Evolutionary conservation across 371 early-diverging fungal species (phyloP).

Genomic region (Mucor circinelloides): DNA sequence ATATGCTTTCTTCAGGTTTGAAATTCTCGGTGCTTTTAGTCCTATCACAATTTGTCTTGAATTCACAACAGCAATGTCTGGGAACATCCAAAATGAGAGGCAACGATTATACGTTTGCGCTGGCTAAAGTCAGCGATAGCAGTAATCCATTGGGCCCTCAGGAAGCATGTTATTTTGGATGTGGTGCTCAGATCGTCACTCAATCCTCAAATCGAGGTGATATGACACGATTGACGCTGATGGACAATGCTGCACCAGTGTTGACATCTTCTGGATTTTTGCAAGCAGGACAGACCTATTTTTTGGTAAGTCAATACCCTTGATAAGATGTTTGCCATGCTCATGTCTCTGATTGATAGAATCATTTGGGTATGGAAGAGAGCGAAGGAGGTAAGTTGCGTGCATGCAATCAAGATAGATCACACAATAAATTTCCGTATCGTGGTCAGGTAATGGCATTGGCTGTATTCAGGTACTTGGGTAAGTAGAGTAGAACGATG

Average conservation of each 20-base stretch:
- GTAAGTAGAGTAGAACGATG: constrained; percentile 3
- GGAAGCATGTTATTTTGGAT: constrained; percentile 26
- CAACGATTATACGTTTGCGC: constrained; percentile 24
- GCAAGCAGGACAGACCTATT: constrained; percentile 13
- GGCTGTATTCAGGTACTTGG: constrained; percentile 21
- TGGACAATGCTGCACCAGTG: constrained; percentile 13
- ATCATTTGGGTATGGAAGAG: constrained; percentile 23
- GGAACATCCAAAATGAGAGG: background rate
- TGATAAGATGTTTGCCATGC: background rate
- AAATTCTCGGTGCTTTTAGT: constrained; percentile 3
- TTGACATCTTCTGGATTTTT: constrained; percentile 14
- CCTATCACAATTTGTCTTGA: background rate
- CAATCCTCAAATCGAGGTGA: constrained; percentile 15
- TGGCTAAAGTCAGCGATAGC: constrained; percentile 12
- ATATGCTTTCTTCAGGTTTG: background rate
- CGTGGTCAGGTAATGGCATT: constrained; percentile 18
- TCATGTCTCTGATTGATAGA: constrained; percentile 3
- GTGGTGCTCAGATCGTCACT: constrained; percentile 26
- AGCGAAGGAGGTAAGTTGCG: constrained; percentile 13
- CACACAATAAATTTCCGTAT: background rate
- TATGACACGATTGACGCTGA: constrained; percentile 15
- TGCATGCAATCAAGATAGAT: background rate
- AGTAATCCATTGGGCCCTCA: constrained; percentile 2
- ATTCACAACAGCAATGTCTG: constrained; percentile 17
- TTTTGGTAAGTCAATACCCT: constrained; percentile 12